Conservation (phyloP, 768 basidiomycete genomes). For the Boletus vermiculosoides region DNA sequence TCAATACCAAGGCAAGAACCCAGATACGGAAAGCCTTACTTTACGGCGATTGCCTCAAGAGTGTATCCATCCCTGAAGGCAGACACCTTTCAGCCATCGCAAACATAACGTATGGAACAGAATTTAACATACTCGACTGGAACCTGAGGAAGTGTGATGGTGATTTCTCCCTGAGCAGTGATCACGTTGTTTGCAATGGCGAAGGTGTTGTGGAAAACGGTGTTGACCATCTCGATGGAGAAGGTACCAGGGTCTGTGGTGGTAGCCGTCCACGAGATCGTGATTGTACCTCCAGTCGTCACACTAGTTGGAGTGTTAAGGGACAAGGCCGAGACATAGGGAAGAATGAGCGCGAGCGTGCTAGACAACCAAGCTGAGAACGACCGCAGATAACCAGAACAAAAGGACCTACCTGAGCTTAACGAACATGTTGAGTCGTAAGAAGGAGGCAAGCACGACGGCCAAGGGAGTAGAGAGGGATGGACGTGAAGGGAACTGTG, state of each 20-base stretch:
- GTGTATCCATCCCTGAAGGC: constrained; percentile 46
- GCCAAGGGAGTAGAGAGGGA: constrained; percentile 9
- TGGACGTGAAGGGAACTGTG: constrained; percentile 17
- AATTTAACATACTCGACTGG: constrained; percentile 39
- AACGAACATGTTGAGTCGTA: constrained; percentile 46
- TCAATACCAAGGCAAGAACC: background rate
- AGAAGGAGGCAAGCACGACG: constrained; percentile 2
- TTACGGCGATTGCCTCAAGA: constrained; percentile 44
- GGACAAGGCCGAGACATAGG: constrained; percentile 44
- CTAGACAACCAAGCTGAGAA: constrained; percentile 21
- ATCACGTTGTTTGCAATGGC: constrained; percentile 57
- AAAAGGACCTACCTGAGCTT: constrained; percentile 42
- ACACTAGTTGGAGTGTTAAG: constrained; percentile 38
- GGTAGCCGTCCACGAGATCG: constrained; percentile 46
- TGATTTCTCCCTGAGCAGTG: constrained; percentile 33
- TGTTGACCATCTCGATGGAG: constrained; percentile 48
- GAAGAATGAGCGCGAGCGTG: constrained; percentile 45
- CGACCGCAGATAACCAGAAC: background rate
- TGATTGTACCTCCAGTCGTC: constrained; percentile 35
- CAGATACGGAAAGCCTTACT: constrained; percentile 24
- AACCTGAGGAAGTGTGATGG: constrained; percentile 47
- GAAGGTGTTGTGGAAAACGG: constrained; percentile 48
- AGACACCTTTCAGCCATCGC: background rate
- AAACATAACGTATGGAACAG: background rate
- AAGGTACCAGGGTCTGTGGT: constrained; percentile 43